phyloP scores from a whole-genome alignment of 352 stramenopile species.

The Phytophthora foliorum region DNA sequence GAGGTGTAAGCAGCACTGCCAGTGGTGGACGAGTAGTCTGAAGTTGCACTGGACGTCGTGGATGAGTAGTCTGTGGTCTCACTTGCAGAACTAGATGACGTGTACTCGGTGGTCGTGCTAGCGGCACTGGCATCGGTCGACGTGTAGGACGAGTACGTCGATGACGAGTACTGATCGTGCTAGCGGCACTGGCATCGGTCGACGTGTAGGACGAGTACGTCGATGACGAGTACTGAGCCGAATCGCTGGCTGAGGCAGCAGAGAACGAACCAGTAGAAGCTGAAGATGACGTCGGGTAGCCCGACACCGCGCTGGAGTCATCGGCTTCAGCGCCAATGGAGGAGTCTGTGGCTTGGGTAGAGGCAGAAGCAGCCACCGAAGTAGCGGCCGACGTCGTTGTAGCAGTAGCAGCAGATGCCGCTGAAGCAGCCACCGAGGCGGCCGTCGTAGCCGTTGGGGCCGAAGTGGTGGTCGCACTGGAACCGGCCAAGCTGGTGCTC shows the following conservation, averaged over 20 bases:
- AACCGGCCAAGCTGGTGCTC: background rate
- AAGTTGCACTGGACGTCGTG: background rate
- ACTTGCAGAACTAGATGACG: constrained; percentile 9
- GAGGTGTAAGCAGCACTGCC: background rate
- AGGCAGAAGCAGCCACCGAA: constrained; percentile 7
- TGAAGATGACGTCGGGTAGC: background rate
- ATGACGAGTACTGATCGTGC: background rate
- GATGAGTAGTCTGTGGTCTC: constrained; percentile 5
- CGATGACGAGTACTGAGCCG: constrained; percentile 6
- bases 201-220: constrained; percentile 12
- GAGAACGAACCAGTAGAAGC: constrained; percentile 2
- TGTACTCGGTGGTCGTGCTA: constrained; percentile 6
- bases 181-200: background rate
- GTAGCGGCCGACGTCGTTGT: background rate
- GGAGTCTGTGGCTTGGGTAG: background rate
- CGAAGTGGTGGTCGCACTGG: background rate
- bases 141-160: constrained; percentile 12
- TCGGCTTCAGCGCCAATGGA: constrained; percentile 16
- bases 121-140: background rate
- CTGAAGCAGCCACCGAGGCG: background rate
- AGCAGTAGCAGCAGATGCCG: background rate
- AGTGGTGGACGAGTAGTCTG: constrained; percentile 4
- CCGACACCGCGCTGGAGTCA: background rate
- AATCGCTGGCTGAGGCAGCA: constrained; percentile 4
- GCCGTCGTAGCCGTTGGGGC: constrained; percentile 1